Evolutionary conservation across 495 filamentous ascomycete species (phyloP), one percentile per base, ranked within the genome.

Genomic region (Hypoxylon lenormandii): DNA sequence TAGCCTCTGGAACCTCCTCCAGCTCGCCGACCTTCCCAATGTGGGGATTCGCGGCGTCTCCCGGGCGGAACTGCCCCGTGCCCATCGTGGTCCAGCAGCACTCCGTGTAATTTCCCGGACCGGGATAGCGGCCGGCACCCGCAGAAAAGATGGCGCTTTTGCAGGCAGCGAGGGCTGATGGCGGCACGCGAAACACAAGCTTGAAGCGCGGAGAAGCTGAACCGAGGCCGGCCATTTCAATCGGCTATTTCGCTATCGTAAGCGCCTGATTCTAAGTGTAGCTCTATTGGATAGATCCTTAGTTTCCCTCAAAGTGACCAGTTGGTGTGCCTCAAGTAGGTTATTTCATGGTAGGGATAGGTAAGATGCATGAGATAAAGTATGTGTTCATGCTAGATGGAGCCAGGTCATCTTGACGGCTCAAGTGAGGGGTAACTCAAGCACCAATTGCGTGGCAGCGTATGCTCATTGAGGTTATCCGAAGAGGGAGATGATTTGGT

Each of bases 51-150:
- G 88, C 85, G 4, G 77, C 51, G 49, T 72, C 59, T 37, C 75
- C 80, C 3, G 86, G 87, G 13, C 83, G 78, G 74, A 89, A 92
- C 65, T 90, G 89, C 2, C 86, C 86, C 0, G 77, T 85, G 5
- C 88, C 89, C 5, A 78, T 63, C 3, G 80, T 72, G 12, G 82
- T 81, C 75, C 81, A 91, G 73, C 84, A 84, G 75, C 82, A 86
- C 58, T 89, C 82, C 2, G 80, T 84, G 72, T 88, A 89, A 52
- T 82, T 81, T 13, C 83, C 84, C 10, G 73, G 73, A 0, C 81
- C 82, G 10, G 86, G 85, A 63, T 83, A 85, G 21, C 80, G 79
- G 3, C 88, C 86, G 21, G 86, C 85, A 5, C 86, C 87, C 3
- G 84, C 82, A 23, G 82, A 78, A 72, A 90, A 89, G 57, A 89